Conservation (phyloP, 768 basidiomycete genomes). For the Podaxis sp. region DNA sequence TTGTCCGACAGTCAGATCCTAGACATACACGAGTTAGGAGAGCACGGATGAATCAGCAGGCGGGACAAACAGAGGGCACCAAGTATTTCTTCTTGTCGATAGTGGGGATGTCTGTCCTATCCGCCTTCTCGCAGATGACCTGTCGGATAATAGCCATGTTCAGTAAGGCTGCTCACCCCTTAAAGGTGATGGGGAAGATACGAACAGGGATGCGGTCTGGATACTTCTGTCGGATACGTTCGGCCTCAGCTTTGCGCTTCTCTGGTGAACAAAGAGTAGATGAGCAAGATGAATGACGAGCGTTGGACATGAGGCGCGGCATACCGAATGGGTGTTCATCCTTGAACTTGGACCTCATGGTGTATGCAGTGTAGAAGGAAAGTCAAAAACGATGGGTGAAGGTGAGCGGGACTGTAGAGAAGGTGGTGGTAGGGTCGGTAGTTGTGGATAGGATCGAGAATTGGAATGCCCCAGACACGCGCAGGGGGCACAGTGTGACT, state of each 20-base stretch:
- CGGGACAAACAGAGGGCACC: constrained; percentile 81
- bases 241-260: constrained; percentile 99
- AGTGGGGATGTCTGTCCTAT: constrained; percentile 96
- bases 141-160: constrained; percentile 29
- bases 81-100: constrained; percentile 99
- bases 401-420: constrained; percentile 9
- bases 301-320: constrained; percentile 26
- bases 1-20: constrained; percentile 97
- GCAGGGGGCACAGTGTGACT: constrained; percentile 30
- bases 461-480: constrained; percentile 39
- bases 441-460: constrained; percentile 20
- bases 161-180: neutral
- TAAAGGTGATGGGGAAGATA: constrained; percentile 19
- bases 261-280: constrained; percentile 48
- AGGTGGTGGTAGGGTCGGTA: constrained; percentile 17
- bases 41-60: neutral
- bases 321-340: constrained; percentile 98
- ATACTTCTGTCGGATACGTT: constrained; percentile 98
- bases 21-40: constrained; percentile 1
- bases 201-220: constrained; percentile 96
- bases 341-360: constrained; percentile 95
- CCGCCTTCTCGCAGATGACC: constrained; percentile 99
- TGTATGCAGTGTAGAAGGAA: constrained; percentile 18
- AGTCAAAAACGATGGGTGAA: constrained; percentile 1
- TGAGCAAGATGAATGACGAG: constrained; percentile 30